These are phyloP conservation scores for Apophysomyces variabilis DNA, from an alignment of 371 early-diverging fungal genomes.

Conservation along the genomic window DNA sequence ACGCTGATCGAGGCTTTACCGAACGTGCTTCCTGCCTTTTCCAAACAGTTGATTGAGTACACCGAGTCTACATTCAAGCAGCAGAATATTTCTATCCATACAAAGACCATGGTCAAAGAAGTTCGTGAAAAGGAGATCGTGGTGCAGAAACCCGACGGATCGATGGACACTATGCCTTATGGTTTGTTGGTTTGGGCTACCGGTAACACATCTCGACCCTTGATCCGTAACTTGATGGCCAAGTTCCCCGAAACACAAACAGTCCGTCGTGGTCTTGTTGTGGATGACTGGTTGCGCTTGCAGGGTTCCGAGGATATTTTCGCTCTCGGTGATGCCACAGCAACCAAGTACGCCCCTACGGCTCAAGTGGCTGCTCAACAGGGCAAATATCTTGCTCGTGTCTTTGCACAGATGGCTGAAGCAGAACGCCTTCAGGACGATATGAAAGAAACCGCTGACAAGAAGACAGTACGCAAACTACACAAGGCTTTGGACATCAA, in stretches of 20 bases:
- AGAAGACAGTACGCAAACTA: conserved; percentile 36
- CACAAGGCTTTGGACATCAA: conserved; percentile 41
- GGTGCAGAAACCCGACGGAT: conserved; percentile 70
- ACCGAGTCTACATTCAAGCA: conserved; percentile 84
- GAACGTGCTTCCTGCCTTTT: conserved; percentile 85
- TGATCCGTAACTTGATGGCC: conserved; percentile 71
- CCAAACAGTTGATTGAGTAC: conserved; percentile 83
- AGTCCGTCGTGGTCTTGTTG: conserved; percentile 76
- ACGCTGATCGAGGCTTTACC: conserved; percentile 86
- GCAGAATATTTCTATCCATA: conserved; percentile 79
- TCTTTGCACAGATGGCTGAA: conserved; percentile 61
- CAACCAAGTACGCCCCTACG: conserved; percentile 81
- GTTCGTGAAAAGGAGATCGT: conserved; percentile 77
- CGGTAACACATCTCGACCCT: conserved; percentile 83
- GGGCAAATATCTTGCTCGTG: conserved; percentile 77
- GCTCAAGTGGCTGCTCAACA: conserved; percentile 91
- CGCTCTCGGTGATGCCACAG: conserved; percentile 84
- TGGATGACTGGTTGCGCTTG: conserved; percentile 83
- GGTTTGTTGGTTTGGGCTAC: conserved; percentile 93
- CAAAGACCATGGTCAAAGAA: conserved; percentile 85
- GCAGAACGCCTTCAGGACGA: conserved; percentile 40
- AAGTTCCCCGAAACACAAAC: conserved; percentile 70
- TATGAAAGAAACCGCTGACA: conserved; percentile 24
- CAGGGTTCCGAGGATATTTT: conserved; percentile 74
- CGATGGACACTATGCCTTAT: conserved; percentile 71